Evolutionary conservation across 495 filamentous ascomycete genomes (phyloP).

Genomic region (Penicillium diatomitis): DNA sequence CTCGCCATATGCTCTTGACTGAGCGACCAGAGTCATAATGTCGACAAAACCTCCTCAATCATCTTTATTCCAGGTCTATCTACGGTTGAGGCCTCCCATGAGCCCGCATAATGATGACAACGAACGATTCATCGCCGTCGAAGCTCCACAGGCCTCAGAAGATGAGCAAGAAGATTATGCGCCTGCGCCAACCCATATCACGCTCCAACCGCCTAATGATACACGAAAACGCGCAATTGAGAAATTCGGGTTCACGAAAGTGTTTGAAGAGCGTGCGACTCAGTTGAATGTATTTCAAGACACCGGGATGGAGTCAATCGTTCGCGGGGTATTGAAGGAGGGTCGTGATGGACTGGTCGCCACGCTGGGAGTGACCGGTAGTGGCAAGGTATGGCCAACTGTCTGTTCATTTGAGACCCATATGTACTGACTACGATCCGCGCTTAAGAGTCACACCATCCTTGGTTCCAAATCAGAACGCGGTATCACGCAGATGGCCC

Average conservation of each 20-base stretch:
- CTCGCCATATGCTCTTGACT: neutral
- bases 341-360: slow-evolving; percentile 85
- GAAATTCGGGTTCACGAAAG: slow-evolving; percentile 86
- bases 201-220: slow-evolving; percentile 73
- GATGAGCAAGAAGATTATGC: slow-evolving; percentile 25
- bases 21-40: slow-evolving; percentile 8
- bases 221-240: slow-evolving; percentile 76
- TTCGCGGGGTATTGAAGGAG: slow-evolving; percentile 70
- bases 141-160: slow-evolving; percentile 37
- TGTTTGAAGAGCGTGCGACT: slow-evolving; percentile 77
- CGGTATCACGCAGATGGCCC: slow-evolving; percentile 81
- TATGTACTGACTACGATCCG: slow-evolving; percentile 11
- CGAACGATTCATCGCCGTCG: slow-evolving; percentile 74
- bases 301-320: slow-evolving; percentile 61
- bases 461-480: slow-evolving; percentile 78
- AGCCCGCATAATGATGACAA: slow-evolving; percentile 24
- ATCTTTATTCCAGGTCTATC: slow-evolving; percentile 83
- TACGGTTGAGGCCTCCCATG: slow-evolving; percentile 73
- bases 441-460: slow-evolving; percentile 85
- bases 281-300: slow-evolving; percentile 86
- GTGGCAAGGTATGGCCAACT: slow-evolving; percentile 65
- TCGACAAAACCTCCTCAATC: slow-evolving; percentile 38
- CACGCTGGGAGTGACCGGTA: slow-evolving; percentile 90
- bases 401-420: neutral
- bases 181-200: slow-evolving; percentile 67